These are phyloP conservation scores for Chenopodium quinoa DNA, from an alignment of 148 eudicot species.

Conservation along the genomic window DNA sequence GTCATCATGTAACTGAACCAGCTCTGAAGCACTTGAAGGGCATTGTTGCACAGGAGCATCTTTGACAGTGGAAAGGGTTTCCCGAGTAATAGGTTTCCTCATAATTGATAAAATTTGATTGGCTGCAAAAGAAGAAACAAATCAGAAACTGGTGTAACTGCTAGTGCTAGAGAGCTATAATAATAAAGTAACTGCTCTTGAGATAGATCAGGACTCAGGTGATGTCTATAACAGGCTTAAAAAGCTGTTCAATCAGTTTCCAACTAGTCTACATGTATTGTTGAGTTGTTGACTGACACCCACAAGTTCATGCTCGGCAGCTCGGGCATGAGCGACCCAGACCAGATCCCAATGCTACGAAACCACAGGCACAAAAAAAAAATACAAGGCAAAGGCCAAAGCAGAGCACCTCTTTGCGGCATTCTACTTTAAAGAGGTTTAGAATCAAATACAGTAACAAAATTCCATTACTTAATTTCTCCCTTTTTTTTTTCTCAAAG, in stretches of 20 bases:
- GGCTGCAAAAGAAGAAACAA: constrained; percentile 45
- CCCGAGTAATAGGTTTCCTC: constrained; percentile 43
- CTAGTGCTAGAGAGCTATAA: background rate
- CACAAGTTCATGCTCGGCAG: background rate
- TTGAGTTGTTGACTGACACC: background rate
- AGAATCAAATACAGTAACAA: background rate
- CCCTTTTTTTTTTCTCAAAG: background rate
- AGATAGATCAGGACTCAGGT: background rate
- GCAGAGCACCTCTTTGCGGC: background rate
- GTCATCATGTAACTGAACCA: constrained; percentile 20
- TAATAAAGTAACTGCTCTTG: background rate
- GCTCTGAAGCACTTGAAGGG: constrained; percentile 36
- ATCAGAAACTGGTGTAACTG: background rate
- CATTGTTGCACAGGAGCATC: constrained; percentile 28
- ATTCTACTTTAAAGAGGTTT: constrained; percentile 1
- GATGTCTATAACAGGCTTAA: background rate
- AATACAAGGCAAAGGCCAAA: background rate
- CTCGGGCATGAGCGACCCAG: background rate
- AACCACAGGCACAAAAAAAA: background rate
- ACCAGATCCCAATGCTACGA: background rate
- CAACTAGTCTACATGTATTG: background rate
- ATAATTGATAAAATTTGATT: constrained; percentile 62
- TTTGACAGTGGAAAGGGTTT: constrained; percentile 20
- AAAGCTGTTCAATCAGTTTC: background rate
- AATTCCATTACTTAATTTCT: background rate